Evolutionary conservation across 495 filamentous ascomycete genomes (phyloP).

Genomic region (Xylaria flabelliformis): DNA sequence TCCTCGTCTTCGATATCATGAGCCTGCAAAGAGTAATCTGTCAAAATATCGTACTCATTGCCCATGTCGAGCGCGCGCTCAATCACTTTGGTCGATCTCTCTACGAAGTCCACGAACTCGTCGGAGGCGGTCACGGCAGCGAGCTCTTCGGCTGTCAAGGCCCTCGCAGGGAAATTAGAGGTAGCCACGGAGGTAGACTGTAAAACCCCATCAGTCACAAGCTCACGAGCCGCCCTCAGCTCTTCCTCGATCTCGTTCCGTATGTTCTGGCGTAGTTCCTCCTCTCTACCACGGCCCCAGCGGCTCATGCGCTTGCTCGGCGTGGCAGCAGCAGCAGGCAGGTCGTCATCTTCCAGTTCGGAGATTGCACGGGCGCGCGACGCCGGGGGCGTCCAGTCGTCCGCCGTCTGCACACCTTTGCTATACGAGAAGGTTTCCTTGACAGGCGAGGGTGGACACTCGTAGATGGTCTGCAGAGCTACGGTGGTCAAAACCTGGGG

Average conservation of each 20-base stretch:
- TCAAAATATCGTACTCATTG: slow-evolving; percentile 85
- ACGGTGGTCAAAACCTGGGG: slow-evolving; percentile 64
- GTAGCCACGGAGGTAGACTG: slow-evolving; percentile 47
- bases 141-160: slow-evolving; percentile 83
- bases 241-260: slow-evolving; percentile 93
- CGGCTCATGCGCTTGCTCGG: slow-evolving; percentile 73
- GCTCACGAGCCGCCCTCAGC: slow-evolving; percentile 69
- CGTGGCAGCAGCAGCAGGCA: slow-evolving; percentile 48
- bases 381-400: slow-evolving; percentile 64
- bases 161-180: slow-evolving; percentile 77
- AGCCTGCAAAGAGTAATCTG: slow-evolving; percentile 86
- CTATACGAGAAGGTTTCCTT: slow-evolving; percentile 90
- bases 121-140: slow-evolving; percentile 89
- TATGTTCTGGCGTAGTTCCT: slow-evolving; percentile 84
- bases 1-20: slow-evolving; percentile 80
- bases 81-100: slow-evolving; percentile 94
- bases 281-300: slow-evolving; percentile 79
- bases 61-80: slow-evolving; percentile 88
- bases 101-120: slow-evolving; percentile 94
- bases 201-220: slow-evolving; percentile 58
- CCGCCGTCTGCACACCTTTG: slow-evolving; percentile 89
- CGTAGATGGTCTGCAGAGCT: slow-evolving; percentile 73
- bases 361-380: slow-evolving; percentile 56
- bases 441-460: slow-evolving; percentile 73
- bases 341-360: slow-evolving; percentile 60